These are phyloP conservation scores for Xylaria telfairii DNA, from an alignment of 495 filamentous ascomycete genomes.

Conservation along the genomic window DNA sequence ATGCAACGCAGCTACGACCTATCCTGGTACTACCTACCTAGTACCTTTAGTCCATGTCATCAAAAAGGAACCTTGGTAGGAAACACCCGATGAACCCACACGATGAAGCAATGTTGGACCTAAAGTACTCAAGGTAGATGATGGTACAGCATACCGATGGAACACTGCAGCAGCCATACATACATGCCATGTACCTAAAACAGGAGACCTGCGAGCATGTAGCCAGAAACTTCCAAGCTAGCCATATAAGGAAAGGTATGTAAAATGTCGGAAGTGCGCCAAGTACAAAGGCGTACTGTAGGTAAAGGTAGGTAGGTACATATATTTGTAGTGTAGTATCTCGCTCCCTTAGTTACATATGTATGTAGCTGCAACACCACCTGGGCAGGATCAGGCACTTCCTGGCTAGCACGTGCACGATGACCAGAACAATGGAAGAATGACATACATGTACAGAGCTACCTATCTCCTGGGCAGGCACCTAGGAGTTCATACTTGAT, in stretches of 20 bases:
- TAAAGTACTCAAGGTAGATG: neutral
- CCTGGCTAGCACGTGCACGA: slow-evolving; percentile 19
- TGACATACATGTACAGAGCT: neutral
- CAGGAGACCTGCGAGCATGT: neutral
- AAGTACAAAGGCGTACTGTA: neutral
- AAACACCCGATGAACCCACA: neutral
- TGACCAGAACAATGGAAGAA: slow-evolving; percentile 5
- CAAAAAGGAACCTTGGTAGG: neutral
- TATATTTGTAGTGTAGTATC: no score
- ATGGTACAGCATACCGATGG: neutral
- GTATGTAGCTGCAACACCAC: neutral
- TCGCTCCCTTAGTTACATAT: no score
- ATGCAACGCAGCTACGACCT: neutral
- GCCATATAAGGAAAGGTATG: neutral
- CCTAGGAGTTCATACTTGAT: neutral
- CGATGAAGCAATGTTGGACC: neutral
- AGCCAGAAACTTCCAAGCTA: neutral
- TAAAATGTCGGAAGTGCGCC: neutral
- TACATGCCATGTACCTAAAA: neutral
- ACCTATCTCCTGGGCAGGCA: neutral
- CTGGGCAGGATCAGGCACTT: neutral
- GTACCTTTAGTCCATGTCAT: neutral
- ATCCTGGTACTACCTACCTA: no score
- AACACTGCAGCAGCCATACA: neutral
- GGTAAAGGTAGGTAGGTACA: neutral